Evolutionary conservation across 2,329 filamentous ascomycete species (phyloP).

Genomic region (Phialophora tarda): DNA sequence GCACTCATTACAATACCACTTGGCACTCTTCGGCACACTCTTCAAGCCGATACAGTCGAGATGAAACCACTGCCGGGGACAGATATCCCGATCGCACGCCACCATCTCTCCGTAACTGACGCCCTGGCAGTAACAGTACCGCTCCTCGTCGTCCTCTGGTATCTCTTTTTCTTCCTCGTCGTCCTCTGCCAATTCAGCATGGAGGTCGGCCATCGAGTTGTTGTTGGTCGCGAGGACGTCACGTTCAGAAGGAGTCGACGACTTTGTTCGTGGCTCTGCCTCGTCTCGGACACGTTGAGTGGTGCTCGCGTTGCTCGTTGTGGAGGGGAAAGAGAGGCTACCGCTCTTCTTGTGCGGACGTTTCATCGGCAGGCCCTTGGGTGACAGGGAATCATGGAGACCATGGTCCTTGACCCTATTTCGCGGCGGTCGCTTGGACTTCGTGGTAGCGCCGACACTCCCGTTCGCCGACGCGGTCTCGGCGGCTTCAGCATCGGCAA

Average conservation of each 20-base stretch:
- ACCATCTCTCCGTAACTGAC: slow-evolving; percentile 87
- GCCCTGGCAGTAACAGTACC: slow-evolving; percentile 80
- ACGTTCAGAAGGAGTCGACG: slow-evolving; percentile 22
- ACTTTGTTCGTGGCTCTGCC: slow-evolving; percentile 19
- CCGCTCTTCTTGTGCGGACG: slow-evolving; percentile 47
- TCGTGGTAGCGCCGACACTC: slow-evolving; percentile 21
- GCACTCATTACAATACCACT: slow-evolving; percentile 84
- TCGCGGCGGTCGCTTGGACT: slow-evolving; percentile 35
- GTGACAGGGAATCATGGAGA: slow-evolving; percentile 39
- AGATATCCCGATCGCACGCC: slow-evolving; percentile 75
- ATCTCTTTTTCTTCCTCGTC: slow-evolving; percentile 44
- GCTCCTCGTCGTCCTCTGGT: slow-evolving; percentile 70
- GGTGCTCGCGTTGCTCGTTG: background rate
- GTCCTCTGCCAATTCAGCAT: slow-evolving; percentile 28
- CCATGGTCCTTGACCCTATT: slow-evolving; percentile 40
- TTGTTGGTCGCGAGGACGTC: slow-evolving; percentile 35
- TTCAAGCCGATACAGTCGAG: slow-evolving; percentile 79
- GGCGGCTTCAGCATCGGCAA: slow-evolving; percentile 43
- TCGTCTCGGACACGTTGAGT: slow-evolving; percentile 26
- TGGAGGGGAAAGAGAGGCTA: slow-evolving; percentile 39
- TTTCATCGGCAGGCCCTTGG: slow-evolving; percentile 42
- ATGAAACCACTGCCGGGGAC: slow-evolving; percentile 82
- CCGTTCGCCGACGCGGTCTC: slow-evolving; percentile 30
- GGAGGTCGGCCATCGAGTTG: slow-evolving; percentile 34
- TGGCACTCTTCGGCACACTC: slow-evolving; percentile 77